phyloP scores from a whole-genome alignment of 208 protist genomes.

The Acanthamoeba pearcei region DNA sequence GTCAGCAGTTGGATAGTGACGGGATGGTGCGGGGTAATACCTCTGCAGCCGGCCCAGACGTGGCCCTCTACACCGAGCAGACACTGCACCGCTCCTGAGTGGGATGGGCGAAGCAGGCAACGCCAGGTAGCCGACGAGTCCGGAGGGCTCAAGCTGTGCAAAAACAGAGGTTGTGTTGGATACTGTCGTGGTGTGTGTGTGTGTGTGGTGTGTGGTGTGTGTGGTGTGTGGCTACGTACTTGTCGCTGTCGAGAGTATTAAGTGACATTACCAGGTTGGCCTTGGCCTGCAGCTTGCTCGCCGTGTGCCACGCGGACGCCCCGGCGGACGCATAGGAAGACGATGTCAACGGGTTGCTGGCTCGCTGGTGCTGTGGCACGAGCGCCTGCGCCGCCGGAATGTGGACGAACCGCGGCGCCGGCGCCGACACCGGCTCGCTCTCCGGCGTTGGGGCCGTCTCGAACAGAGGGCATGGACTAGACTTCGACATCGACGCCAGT shows the following conservation, averaged over 20 bases:
- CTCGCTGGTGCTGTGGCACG: neutral
- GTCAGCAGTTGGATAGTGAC: neutral
- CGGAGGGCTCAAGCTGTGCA: neutral
- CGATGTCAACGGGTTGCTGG: neutral
- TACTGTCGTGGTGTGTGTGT: neutral
- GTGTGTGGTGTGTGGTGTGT: no score
- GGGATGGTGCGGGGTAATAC: neutral
- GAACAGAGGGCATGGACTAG: no score
- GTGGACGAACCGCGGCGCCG: neutral
- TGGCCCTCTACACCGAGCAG: neutral
- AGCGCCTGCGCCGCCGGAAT: neutral
- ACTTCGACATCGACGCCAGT: neutral
- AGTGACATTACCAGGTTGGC: neutral
- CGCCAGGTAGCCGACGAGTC: neutral
- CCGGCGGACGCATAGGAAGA: neutral
- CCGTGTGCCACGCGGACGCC: neutral
- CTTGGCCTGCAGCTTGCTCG: neutral
- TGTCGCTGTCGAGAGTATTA: neutral
- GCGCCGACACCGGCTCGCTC: neutral
- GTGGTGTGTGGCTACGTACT: neutral
- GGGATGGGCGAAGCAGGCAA: slow-evolving; percentile 27
- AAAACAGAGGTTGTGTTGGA: neutral
- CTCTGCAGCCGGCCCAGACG: slow-evolving; percentile 45
- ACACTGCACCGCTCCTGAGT: slow-evolving; percentile 52
- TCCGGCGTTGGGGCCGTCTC: neutral